Conservation (phyloP, 2,329 filamentous ascomycete genomes). For the Didymella lethalis region DNA sequence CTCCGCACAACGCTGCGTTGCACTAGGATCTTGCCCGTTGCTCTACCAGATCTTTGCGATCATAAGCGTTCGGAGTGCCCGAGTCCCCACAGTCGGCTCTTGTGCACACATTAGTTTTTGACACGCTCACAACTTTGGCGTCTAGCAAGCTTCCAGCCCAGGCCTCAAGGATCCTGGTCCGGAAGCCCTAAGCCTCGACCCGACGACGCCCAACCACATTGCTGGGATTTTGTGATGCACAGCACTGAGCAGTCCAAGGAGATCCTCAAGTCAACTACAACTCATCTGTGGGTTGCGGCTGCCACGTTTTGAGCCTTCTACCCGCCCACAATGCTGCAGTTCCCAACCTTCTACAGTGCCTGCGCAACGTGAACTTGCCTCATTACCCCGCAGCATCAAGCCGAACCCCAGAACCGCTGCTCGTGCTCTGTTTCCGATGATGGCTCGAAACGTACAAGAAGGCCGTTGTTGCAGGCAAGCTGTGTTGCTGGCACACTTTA, state of each 20-base stretch:
- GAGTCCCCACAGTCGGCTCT: constrained; percentile 33
- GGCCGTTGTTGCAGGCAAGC: constrained; percentile 3
- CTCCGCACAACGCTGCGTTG: constrained; percentile 20
- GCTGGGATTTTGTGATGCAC: constrained; percentile 40
- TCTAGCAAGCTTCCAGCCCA: constrained; percentile 25
- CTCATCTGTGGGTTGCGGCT: constrained; percentile 36
- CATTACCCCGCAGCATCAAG: constrained; percentile 13
- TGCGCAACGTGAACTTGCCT: constrained; percentile 9
- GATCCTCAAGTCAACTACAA: constrained; percentile 12
- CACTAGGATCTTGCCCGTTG: constrained; percentile 36
- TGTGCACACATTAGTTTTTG: constrained; percentile 41
- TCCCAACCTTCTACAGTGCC: constrained; percentile 12
- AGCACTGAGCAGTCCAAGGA: constrained; percentile 21
- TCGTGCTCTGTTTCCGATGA: constrained; percentile 9
- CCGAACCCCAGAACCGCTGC: constrained; percentile 21
- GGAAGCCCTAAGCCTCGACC: constrained; percentile 37
- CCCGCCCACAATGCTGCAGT: constrained; percentile 6
- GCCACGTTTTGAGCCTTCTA: constrained; percentile 36
- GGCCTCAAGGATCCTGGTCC: constrained; percentile 28
- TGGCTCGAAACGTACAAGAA: constrained; percentile 9
- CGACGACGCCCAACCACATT: constrained; percentile 46
- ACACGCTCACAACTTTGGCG: constrained; percentile 33
- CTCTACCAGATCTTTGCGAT: constrained; percentile 25
- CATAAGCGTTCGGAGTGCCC: constrained; percentile 36
- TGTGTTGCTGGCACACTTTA: constrained; percentile 16